These are phyloP conservation scores for Dactylellina parvicollis DNA, from an alignment of 2,329 filamentous ascomycete genomes.

Conservation along the genomic window DNA sequence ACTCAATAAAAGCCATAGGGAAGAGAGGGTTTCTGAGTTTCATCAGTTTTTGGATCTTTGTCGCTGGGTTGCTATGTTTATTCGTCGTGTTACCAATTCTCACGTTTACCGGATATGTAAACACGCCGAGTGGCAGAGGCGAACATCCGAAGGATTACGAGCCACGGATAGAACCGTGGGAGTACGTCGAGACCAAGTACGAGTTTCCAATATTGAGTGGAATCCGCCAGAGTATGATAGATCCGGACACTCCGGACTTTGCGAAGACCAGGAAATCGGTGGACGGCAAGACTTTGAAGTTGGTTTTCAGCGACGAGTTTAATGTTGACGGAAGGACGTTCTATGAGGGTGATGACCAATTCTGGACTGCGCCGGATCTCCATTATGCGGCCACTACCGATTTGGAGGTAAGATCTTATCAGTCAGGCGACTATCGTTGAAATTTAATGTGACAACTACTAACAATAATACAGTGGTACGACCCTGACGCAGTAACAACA, in stretches of 20 bases:
- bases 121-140: slow-evolving; percentile 4
- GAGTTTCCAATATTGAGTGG: slow-evolving; percentile 65
- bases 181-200: slow-evolving; percentile 58
- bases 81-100: slow-evolving; percentile 67
- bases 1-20: slow-evolving; percentile 27
- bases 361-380: slow-evolving; percentile 66
- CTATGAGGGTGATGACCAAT: slow-evolving; percentile 69
- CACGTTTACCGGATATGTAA: slow-evolving; percentile 61
- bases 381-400: slow-evolving; percentile 68
- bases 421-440: no score
- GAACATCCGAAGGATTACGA: background rate
- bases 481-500: slow-evolving; percentile 73
- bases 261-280: slow-evolving; percentile 64
- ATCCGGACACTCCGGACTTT: slow-evolving; percentile 65
- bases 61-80: slow-evolving; percentile 64
- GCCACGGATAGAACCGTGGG: slow-evolving; percentile 35
- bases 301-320: slow-evolving; percentile 70
- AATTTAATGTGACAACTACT: no score
- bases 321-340: slow-evolving; percentile 67
- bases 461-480: slow-evolving; percentile 70
- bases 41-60: slow-evolving; percentile 61
- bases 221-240: slow-evolving; percentile 65
- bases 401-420: slow-evolving; percentile 60
- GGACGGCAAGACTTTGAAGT: slow-evolving; percentile 63
- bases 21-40: slow-evolving; percentile 44